Evolutionary conservation across 805 yeast species (phyloP).

Genomic region (Schwanniomyces yamadae): DNA sequence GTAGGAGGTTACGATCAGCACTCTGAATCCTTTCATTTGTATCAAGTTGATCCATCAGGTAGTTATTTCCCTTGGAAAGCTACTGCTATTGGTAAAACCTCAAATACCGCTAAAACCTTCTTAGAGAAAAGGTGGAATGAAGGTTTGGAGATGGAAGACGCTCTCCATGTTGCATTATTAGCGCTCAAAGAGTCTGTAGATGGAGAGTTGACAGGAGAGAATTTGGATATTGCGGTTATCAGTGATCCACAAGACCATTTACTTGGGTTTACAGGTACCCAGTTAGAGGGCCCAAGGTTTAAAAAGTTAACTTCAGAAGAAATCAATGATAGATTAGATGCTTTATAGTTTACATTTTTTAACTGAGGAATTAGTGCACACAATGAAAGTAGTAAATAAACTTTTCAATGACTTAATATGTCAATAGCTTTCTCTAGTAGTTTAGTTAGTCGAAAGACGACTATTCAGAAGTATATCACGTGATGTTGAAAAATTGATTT

Average conservation of each 20-base stretch:
- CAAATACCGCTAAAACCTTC: constrained; percentile 95
- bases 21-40: constrained; percentile 66
- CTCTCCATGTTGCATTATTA: constrained; percentile 90
- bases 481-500: neutral
- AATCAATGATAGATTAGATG: constrained; percentile 92
- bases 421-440: neutral
- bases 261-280: constrained; percentile 84
- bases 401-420: neutral
- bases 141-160: constrained; percentile 95
- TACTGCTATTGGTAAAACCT: constrained; percentile 96
- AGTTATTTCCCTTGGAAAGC: constrained; percentile 99
- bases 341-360: constrained; percentile 48
- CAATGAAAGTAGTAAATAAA: neutral
- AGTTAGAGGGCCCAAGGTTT: constrained; percentile 84
- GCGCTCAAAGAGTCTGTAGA: constrained; percentile 96
- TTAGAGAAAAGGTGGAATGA: constrained; percentile 98
- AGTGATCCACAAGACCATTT: constrained; percentile 79
- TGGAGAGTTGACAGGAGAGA: constrained; percentile 96
- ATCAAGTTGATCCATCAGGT: constrained; percentile 98
- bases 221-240: constrained; percentile 87
- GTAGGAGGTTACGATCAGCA: constrained; percentile 92
- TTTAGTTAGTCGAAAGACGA: neutral
- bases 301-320: constrained; percentile 84
- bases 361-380: neutral
- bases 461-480: no score